Evolutionary conservation across 208 protist species (phyloP), one percentile per base, ranked within the genome.

Genomic region (Strigomonas galati): DNA sequence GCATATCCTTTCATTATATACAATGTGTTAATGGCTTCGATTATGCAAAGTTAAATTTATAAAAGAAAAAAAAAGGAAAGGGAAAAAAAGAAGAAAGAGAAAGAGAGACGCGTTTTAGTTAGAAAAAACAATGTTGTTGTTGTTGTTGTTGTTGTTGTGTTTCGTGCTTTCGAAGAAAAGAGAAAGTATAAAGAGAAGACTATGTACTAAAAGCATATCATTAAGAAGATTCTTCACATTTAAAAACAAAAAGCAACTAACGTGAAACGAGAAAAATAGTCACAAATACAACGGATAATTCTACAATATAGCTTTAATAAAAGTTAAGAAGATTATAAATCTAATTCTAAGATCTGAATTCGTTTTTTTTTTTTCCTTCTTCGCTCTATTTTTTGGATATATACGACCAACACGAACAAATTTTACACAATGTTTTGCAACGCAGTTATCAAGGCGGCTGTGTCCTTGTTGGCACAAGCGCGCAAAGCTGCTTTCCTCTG

Each of bases 401-500:
- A 17, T 28, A 43, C 2, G 40, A n/a, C n/a, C n/a, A 49, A 49
- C 19, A 49, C 14, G 19, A 49, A 14, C 14, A 49, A 61, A 15
- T 61, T 49, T 0, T 53, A 84, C 48, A 69, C 62, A 49, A 81
- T 62, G 52, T 56, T 70, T 40, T 78, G 64, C 35, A 92, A 62
- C 0, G 76, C 76, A 17, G 57, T 68, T 21, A 92, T 66, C 30
- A 92, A 62, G 1, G 63, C 79, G 2, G 71, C 54, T 0, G 71
- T 31, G 52, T 91, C 79, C 44, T 70, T 78, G 52, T 71, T 78
- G 9, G 81, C 43, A 61, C 84, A 91, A 28, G 84, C 84, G 30
- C 74, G 72, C 14, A 91, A 69, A 17, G 81, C 84, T n/a, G 64
- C 44, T 26, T 54, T 46, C 1, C 84, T 66, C 15, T 61, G 51